Percentiles rank a stretch among this genome's conserved stretches.
Conservation (phyloP, 2,329 filamentous ascomycete species). For the Fusarium piperis region DNA sequence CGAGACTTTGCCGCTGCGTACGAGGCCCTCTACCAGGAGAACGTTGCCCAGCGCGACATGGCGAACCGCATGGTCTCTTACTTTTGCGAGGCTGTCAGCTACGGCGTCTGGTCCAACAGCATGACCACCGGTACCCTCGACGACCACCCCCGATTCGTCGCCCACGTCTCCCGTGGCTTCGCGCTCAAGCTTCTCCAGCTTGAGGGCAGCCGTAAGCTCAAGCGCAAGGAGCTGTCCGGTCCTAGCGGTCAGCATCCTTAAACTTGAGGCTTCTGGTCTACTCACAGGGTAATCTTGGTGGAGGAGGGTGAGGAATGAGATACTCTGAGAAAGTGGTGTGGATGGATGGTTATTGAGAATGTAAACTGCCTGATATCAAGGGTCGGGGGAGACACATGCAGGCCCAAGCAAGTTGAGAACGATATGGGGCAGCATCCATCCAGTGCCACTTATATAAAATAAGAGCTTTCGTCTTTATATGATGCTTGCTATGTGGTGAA, state of each 20-base stretch:
- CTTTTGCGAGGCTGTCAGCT: constrained; percentile 47
- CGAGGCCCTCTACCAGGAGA: constrained; percentile 42
- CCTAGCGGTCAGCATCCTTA: constrained; percentile 16
- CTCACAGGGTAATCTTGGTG: neutral
- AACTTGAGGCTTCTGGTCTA: neutral
- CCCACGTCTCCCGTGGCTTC: constrained; percentile 45
- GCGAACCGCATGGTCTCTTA: constrained; percentile 42
- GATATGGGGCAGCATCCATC: neutral
- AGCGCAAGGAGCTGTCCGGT: constrained; percentile 43
- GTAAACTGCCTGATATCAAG: neutral
- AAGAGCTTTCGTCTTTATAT: neutral
- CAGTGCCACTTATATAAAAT: neutral
- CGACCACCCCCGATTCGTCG: constrained; percentile 45
- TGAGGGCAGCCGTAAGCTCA: constrained; percentile 37
- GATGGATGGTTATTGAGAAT: neutral
- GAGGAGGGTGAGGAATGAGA: neutral
- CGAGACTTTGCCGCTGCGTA: constrained; percentile 49
- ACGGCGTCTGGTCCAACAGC: constrained; percentile 38
- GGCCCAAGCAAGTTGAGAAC: neutral
- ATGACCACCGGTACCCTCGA: constrained; percentile 36
- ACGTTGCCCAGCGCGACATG: constrained; percentile 38
- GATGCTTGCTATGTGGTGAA: neutral
- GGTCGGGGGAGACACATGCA: neutral
- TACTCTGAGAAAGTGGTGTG: neutral
- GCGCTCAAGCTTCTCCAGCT: constrained; percentile 43